phyloP scores from a whole-genome alignment of 2,329 filamentous ascomycete species.

The Phoma herbarum region DNA sequence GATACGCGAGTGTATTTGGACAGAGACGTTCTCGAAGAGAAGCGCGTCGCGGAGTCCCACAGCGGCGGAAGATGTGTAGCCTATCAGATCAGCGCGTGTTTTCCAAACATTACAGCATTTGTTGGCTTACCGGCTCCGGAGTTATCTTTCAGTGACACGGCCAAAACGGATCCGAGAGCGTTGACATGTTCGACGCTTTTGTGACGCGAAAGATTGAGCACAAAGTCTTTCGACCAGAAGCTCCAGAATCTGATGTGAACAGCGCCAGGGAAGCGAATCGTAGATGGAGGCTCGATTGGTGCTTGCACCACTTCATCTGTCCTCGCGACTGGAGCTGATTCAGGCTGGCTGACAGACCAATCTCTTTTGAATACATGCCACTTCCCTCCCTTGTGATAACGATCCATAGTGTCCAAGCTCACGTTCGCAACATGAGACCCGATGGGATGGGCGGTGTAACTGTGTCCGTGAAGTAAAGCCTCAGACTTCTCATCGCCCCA shows the following conservation, averaged over 20 bases:
- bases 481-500: conserved; percentile 76
- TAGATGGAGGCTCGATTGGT: background rate
- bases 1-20: conserved; percentile 66
- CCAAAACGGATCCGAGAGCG: conserved; percentile 77
- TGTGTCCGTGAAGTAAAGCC: conserved; percentile 83
- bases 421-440: conserved; percentile 81
- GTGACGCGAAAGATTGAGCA: conserved; percentile 66
- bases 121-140: conserved; percentile 54
- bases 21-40: conserved; percentile 49
- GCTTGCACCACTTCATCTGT: background rate
- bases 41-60: conserved; percentile 62
- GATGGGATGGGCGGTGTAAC: conserved; percentile 84
- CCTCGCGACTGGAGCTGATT: background rate
- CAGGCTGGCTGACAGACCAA: background rate
- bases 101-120: background rate
- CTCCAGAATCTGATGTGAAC: conserved; percentile 64
- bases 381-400: conserved; percentile 1
- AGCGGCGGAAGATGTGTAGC: conserved; percentile 66
- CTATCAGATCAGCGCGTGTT: conserved; percentile 34
- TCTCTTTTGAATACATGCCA: conserved; percentile 24
- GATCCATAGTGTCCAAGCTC: conserved; percentile 66
- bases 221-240: conserved; percentile 71
- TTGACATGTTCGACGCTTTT: conserved; percentile 70
- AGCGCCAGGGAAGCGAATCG: background rate
- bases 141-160: conserved; percentile 66